phyloP scores from a whole-genome alignment of 768 basidiomycete genomes.

The Fistulinella prunicolor region DNA sequence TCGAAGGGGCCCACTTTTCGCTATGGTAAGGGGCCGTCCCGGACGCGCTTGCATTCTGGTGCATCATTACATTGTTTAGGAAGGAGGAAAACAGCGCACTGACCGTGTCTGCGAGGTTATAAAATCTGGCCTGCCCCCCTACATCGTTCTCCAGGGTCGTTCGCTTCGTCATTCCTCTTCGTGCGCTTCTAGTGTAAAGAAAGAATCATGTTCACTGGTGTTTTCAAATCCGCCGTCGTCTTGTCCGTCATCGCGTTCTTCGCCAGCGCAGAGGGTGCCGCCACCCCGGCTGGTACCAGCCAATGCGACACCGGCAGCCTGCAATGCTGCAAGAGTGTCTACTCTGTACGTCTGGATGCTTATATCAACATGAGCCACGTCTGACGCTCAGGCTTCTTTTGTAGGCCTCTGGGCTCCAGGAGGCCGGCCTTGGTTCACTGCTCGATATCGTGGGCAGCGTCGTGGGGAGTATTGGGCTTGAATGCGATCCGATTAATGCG shows the following conservation, averaged over 20 bases:
- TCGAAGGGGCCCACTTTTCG: not conserved
- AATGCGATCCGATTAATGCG: conserved; percentile 4
- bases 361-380: not conserved
- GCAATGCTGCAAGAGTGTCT: conserved; percentile 8
- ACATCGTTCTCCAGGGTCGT: not conserved
- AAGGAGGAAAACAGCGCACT: not conserved
- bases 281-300: not conserved
- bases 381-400: conserved; percentile 1
- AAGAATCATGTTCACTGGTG: conserved; percentile 10
- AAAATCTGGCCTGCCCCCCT: not conserved
- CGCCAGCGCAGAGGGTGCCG: conserved; percentile 3
- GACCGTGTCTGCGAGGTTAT: too few relatives aligned
- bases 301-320: conserved; percentile 10
- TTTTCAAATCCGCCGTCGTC: conserved; percentile 11
- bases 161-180: not conserved
- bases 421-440: not conserved
- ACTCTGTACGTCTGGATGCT: conserved; percentile 1
- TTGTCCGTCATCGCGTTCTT: conserved; percentile 8
- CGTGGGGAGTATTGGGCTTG: conserved; percentile 3
- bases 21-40: conserved; percentile 6
- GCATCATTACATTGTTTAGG: too few relatives aligned
- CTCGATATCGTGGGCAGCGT: not conserved
- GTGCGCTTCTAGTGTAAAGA: too few relatives aligned
- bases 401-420: not conserved
- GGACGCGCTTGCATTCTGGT: not conserved